phyloP scores from a whole-genome alignment of 2,329 filamentous ascomycete genomes.

The Xylaria arbuscula region DNA sequence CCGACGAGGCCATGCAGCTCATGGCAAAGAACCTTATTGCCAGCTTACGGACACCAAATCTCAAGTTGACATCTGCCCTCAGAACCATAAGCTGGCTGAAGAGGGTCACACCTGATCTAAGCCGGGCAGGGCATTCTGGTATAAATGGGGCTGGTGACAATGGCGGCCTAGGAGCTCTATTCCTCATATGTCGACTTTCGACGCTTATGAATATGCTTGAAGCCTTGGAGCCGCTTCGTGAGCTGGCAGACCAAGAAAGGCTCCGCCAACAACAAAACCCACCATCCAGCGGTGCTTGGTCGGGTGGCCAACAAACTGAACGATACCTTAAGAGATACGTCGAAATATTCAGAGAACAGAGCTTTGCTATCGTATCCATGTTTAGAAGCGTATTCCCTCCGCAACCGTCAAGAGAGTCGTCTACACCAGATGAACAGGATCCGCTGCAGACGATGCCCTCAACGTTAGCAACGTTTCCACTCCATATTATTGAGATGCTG shows the following conservation, averaged over 20 bases:
- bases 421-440: conserved; percentile 48
- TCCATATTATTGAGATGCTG: conserved; percentile 84
- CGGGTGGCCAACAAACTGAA: conserved; percentile 89
- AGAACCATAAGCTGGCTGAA: conserved; percentile 92
- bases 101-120: conserved; percentile 84
- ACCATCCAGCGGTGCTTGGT: conserved; percentile 61
- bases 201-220: conserved; percentile 83
- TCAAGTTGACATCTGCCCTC: conserved; percentile 91
- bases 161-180: conserved; percentile 81
- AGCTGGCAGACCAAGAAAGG: conserved; percentile 89
- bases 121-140: conserved; percentile 48
- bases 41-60: conserved; percentile 77
- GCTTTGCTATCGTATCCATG: conserved; percentile 94
- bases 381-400: conserved; percentile 87
- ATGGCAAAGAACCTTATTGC: conserved; percentile 87
- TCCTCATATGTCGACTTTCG: conserved; percentile 85
- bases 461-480: conserved; percentile 83
- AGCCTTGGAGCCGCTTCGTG: conserved; percentile 84
- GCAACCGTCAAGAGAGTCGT: conserved; percentile 36
- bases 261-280: conserved; percentile 58
- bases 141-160: conserved; percentile 61
- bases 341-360: conserved; percentile 97
- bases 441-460: conserved; percentile 74
- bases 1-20: conserved; percentile 86
- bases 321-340: conserved; percentile 94